Evolutionary conservation across 345 rosid genomes (phyloP), one percentile per base, ranked within the genome.

Genomic region (Eucalyptus rudis): DNA sequence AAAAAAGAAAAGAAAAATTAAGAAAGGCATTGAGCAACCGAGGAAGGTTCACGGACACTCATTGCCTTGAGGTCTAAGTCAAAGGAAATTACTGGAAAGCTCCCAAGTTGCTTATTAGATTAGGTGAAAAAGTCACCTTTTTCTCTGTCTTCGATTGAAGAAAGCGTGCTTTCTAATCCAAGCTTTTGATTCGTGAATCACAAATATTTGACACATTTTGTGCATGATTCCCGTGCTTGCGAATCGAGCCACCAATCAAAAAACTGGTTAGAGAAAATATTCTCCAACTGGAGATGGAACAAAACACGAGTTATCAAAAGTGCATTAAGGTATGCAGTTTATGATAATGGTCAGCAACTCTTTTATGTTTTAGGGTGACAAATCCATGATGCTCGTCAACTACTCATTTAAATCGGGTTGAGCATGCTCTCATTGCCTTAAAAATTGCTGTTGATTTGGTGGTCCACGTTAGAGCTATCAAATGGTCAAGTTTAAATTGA

Each of bases 41-140:
- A 40, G 84, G 84, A 40, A 20, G 84, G 84, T 40, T 76, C 84
- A 40, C 84, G 84, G 84, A 76, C 47, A 40, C 43, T 76, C 84
- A 76, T 76, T 76, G 7, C 84, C 84, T 20, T 11, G 84, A 40
- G 29, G 9, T 20, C 84, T 10, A 20, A 22, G 84, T 76, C 84
- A 76, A 76, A 76, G 47, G 29, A 40, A 76, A 76, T 76, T 3
- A 10, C 47, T 11, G 83, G 4, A 40, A 76, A 76, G 84, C 29
- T 36, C 27, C 45, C 45, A 71, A 71, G 45, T 71, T 71, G 81
- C 45, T 36, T 10, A 36, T 71, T 36, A 19, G 14, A 36, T 3
- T 36, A 36, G 22, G 29, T 76, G 7, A 43, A 40, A 76, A 20
- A 27, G 84, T 6, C 1, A 20, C 84, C 84, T 76, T 76, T 76